Percentiles rank a stretch among this genome's conserved stretches.
phyloP scores from a whole-genome alignment of 257 asterid species.

The Craterostigma plantagineum region DNA sequence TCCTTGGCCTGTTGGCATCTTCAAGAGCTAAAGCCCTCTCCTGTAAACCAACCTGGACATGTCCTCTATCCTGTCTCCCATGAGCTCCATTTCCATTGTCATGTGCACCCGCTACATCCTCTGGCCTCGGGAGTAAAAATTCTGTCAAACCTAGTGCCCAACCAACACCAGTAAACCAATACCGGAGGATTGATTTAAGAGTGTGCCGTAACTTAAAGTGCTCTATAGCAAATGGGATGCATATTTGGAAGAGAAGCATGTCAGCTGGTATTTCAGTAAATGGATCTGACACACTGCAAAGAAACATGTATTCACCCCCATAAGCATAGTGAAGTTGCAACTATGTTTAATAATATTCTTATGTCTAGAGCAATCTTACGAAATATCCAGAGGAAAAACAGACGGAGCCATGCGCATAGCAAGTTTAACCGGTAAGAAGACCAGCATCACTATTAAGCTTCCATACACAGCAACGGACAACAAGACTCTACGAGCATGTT shows the following conservation, averaged over 20 bases:
- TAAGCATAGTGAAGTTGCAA: not conserved
- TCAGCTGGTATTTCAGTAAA: conserved; percentile 97
- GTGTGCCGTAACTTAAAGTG: conserved; percentile 88
- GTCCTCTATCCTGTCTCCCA: conserved; percentile 59
- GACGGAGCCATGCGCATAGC: conserved; percentile 85
- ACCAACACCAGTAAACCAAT: conserved; percentile 96
- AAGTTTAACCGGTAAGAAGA: conserved; percentile 87
- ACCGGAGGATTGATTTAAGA: conserved; percentile 74
- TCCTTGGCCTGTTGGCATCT: conserved; percentile 39
- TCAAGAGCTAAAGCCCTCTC: conserved; percentile 43
- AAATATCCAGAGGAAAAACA: conserved; percentile 85
- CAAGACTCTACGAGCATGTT: conserved; percentile 97
- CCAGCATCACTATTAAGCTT: conserved; percentile 94
- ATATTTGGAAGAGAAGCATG: conserved; percentile 96
- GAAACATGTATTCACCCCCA: conserved; percentile 1
- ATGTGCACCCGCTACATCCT: conserved; percentile 46
- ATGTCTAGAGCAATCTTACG: conserved; percentile 40
- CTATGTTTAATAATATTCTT: not conserved
- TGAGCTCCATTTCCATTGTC: conserved; percentile 58
- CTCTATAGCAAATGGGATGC: conserved; percentile 97
- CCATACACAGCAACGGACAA: conserved; percentile 91
- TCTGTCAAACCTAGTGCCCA: conserved; percentile 90
- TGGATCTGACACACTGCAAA: conserved; percentile 84
- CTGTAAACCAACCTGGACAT: conserved; percentile 36
- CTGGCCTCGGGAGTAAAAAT: conserved; percentile 78